These are phyloP conservation scores for Thelephora aurantiotincta DNA, from an alignment of 768 basidiomycete species.

Conservation along the genomic window DNA sequence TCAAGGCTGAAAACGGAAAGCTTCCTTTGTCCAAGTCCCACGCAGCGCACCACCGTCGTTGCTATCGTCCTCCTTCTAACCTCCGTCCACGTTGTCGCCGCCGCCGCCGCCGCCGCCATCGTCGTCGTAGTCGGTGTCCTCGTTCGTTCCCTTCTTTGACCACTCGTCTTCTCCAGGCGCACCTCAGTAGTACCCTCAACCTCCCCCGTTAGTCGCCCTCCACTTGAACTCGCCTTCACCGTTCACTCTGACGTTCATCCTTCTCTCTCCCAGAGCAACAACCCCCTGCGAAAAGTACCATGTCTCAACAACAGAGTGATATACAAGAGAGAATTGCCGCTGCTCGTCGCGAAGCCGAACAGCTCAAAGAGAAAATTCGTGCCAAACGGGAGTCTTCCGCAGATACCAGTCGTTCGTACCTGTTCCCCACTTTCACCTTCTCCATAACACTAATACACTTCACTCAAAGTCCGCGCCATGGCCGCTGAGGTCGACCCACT, in stretches of 20 bases:
- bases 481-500: constrained; percentile 91
- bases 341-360: constrained; percentile 92
- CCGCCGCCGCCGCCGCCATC: not conserved
- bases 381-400: constrained; percentile 92
- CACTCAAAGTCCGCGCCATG: constrained; percentile 82
- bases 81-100: not conserved
- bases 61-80: too few relatives aligned
- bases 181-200: not conserved
- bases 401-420: constrained; percentile 85
- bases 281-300: constrained; percentile 15
- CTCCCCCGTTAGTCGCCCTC: not conserved
- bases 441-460: constrained; percentile 2
- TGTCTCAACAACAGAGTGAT: constrained; percentile 74
- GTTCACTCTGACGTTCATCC: not conserved
- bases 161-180: not conserved
- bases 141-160: not conserved
- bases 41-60: too few relatives aligned
- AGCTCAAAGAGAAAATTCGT: constrained; percentile 96
- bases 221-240: not conserved
- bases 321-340: constrained; percentile 91
- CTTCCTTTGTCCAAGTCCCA: too few relatives aligned
- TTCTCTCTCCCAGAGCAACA: not conserved
- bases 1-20: too few relatives aligned
- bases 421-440: not conserved
- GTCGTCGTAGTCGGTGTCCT: not conserved